These are phyloP conservation scores for Vitis labrusca DNA, from an alignment of 164 flowering plant genomes.

Conservation along the genomic window DNA sequence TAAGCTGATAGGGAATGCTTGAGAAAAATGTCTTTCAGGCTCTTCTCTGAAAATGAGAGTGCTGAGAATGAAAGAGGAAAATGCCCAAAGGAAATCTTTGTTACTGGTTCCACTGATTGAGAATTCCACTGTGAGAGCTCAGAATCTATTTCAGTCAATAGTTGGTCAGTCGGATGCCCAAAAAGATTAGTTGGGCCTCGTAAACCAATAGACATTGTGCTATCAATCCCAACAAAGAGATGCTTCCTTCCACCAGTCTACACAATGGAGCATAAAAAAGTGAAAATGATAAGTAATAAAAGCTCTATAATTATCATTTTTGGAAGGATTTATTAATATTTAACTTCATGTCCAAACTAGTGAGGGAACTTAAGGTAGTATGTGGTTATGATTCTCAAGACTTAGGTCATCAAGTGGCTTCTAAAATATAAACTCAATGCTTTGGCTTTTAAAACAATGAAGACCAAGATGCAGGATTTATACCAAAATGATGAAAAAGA, in stretches of 20 bases:
- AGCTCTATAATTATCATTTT: constrained; percentile 5
- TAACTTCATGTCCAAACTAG: not conserved
- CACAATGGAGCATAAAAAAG: constrained; percentile 17
- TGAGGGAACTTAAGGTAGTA: not conserved
- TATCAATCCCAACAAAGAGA: constrained; percentile 91
- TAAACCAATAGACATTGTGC: constrained; percentile 68
- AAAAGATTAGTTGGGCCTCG: constrained; percentile 94
- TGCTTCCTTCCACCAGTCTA: constrained; percentile 66
- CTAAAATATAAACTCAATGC: not conserved
- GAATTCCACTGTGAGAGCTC: constrained; percentile 85
- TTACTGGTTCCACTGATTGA: constrained; percentile 41
- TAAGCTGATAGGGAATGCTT: constrained; percentile 81
- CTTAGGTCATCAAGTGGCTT: not conserved
- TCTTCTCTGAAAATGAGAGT: constrained; percentile 60
- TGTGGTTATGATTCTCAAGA: not conserved
- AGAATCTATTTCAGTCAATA: constrained; percentile 57
- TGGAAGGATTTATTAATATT: not conserved
- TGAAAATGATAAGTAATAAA: constrained; percentile 5
- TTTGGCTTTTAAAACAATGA: not conserved
- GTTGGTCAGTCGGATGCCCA: constrained; percentile 89
- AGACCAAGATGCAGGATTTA: not conserved
- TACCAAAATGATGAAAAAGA: not conserved
- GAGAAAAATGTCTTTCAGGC: constrained; percentile 66
- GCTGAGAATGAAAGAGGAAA: constrained; percentile 93
- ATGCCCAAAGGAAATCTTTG: constrained; percentile 89